These are phyloP conservation scores for Cystobasidium tubakii DNA, from an alignment of 768 basidiomycete species.

Conservation along the genomic window DNA sequence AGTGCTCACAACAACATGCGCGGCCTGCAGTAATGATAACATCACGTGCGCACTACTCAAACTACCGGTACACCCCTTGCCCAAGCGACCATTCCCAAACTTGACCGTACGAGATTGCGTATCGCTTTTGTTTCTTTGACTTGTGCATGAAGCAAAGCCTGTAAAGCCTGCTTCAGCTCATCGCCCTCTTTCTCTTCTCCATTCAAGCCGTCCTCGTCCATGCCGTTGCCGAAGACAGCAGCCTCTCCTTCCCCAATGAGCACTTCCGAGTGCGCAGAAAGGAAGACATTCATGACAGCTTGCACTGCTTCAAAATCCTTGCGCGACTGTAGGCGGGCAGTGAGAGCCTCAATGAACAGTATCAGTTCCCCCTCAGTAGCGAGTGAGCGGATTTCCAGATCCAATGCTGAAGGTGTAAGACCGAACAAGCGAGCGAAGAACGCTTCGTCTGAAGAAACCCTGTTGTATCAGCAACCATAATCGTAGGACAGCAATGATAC, in stretches of 20 bases:
- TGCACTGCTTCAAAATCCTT: conserved; percentile 95
- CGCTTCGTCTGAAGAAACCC: conserved; percentile 58
- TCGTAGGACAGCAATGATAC: not conserved
- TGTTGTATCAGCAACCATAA: not conserved
- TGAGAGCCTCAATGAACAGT: conserved; percentile 68
- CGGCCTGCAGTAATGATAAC: not conserved
- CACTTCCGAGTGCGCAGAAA: conserved; percentile 75
- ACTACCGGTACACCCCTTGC: conserved; percentile 30
- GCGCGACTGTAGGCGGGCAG: conserved; percentile 65
- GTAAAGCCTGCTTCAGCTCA: conserved; percentile 5
- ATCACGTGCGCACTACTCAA: not conserved
- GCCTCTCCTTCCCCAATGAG: conserved; percentile 55
- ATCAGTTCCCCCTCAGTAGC: conserved; percentile 60
- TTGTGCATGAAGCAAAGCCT: conserved; percentile 10
- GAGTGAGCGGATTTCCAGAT: conserved; percentile 80
- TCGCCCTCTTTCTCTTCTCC: not conserved
- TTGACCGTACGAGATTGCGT: conserved; percentile 17
- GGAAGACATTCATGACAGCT: conserved; percentile 73
- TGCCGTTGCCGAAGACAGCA: not conserved
- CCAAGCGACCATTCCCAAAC: conserved; percentile 33
- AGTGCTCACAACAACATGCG: not conserved
- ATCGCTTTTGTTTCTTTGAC: conserved; percentile 20
- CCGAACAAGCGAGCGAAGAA: conserved; percentile 81
- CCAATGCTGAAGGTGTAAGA: conserved; percentile 81
- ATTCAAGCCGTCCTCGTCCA: not conserved